Base-by-base conservation (phyloP, 495 filamentous ascomycete genomes). In the Choiromyces venosus region DNA sequence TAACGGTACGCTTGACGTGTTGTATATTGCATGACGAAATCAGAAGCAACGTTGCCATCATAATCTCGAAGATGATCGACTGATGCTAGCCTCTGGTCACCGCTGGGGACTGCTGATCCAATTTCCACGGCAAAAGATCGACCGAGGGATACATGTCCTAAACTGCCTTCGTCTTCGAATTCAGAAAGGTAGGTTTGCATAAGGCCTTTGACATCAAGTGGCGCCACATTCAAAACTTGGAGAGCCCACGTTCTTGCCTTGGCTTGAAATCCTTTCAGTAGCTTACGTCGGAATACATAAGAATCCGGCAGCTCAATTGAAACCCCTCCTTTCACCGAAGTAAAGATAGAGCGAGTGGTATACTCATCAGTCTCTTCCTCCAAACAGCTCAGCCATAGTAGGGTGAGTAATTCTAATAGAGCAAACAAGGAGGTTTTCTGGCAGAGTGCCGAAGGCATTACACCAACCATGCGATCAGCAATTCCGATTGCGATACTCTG, bases 11-110 rank as follows among this genome's bases (percentile, higher is more conserved):
- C 93, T 80, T 98, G 96, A 12, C 95, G 91, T 35, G 92, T 95
- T n/a, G 94, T 97, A 79, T 98, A 97, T 80, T 97, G 93, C 40
- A 93, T 92, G 81, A 98, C 90, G 77, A 99, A 97, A 81, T 97
- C 93, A 19, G 94, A 97, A 18, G 93, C 94, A 19, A 93, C 90
- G 78, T 98, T 95, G 74, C 96, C 89, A 66, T 88, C 88, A 29
- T 87, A 87, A 39, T 88, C 87, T 16, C 89, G 87, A 72, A 92
- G 86, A 38, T 83, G 85, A 69, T 96, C 92, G 37, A 97, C 89
- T 8, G 91, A 88, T 36, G 86, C 87, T 84, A 99, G 86, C 69
- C 92, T 88, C 74, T 95, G 93, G 82, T 99, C 93, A 37, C 91
- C 93, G n/a, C 86, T 85, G 4, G 95, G 94, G 75, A 99, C 93